Evolutionary conservation across 2,329 filamentous ascomycete species (phyloP), one percentile per base, ranked within the genome.

Genomic region (Ceratocystis colombiana): DNA sequence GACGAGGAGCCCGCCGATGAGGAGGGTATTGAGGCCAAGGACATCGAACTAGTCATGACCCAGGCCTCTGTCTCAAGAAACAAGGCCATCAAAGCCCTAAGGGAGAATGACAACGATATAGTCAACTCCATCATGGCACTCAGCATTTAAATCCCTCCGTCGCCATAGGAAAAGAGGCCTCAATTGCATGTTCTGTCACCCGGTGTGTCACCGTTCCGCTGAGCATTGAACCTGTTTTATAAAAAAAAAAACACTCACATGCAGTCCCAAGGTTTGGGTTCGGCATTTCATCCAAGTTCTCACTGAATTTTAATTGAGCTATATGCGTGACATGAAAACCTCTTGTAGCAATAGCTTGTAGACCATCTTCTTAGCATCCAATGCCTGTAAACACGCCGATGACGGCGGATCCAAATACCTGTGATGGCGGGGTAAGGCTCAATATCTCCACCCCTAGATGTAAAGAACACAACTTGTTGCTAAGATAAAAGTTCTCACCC

Each of bases 91-190:
- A 99, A 97, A 82, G 94, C 95, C 67, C 84, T 99, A 76, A 92
- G 91, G 83, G 94, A 97, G 83, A 99, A 99, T 77, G 93, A 97
- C 81, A 96, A 97, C 75, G 94, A 99, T 77, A 99, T 99, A 81
- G 94, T 99, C 83, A 99, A 99, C 84, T 96, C 94, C 73, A 99
- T 99, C 82, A 99, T 99, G 94, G 92, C 93, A 72, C 81, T 99
- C 77, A 91, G 88, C 82, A 87, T 90, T 83, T 92, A 81, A 68
- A 48, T 28, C 41, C 25, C n/a, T 53, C 50, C 25, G 17, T 50
- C 33, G 25, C 12, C 7, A 37, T 44, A 2, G 7, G 41, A 37
- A 15, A 61, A 28, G 25, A 25, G 55, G 15, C 25, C 33, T 37
- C 55, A n/a, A 15, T 41, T 59, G n/a, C 2, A 30, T 59, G 55